Percentiles rank a stretch among this genome's conserved stretches.
Evolutionary conservation across 345 rosid genomes (phyloP).

Genomic region (Pistacia atlantica): DNA sequence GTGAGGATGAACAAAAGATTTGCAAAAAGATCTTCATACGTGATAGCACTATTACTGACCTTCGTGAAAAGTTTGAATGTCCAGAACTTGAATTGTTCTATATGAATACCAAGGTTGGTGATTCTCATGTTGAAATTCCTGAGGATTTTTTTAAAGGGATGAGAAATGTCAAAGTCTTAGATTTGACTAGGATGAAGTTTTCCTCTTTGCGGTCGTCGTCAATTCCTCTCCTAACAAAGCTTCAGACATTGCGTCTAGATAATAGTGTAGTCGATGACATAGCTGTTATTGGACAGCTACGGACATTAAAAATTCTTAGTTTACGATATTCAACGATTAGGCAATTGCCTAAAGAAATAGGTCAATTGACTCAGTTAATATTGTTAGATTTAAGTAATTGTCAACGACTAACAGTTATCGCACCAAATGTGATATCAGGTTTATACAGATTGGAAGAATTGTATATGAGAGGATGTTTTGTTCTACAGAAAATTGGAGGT

Average conservation of each 20-base stretch:
- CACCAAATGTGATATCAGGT: neutral
- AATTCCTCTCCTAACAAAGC: neutral
- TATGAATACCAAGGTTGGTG: no score
- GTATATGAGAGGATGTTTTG: neutral
- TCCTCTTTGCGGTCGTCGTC: slow-evolving; percentile 7
- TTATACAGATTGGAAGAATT: slow-evolving; percentile 31
- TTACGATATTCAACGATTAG: neutral
- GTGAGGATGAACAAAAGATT: neutral
- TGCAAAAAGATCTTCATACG: neutral
- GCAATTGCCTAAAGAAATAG: neutral
- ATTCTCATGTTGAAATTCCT: neutral
- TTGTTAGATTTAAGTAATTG: no score
- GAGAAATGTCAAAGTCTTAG: slow-evolving; percentile 25
- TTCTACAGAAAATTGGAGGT: slow-evolving; percentile 18
- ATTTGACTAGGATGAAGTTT: neutral
- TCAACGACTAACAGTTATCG: slow-evolving; percentile 4
- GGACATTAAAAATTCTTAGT: slow-evolving; percentile 21
- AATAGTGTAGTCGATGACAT: neutral
- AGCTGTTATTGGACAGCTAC: neutral
- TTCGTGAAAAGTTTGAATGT: no score
- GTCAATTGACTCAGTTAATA: no score
- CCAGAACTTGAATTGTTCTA: no score
- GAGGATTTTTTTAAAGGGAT: slow-evolving; percentile 12
- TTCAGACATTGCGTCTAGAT: slow-evolving; percentile 25
- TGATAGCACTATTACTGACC: neutral